Conservation (phyloP, 2,329 filamentous ascomycete species). For the Aspergillus pseudoviridinutans region DNA sequence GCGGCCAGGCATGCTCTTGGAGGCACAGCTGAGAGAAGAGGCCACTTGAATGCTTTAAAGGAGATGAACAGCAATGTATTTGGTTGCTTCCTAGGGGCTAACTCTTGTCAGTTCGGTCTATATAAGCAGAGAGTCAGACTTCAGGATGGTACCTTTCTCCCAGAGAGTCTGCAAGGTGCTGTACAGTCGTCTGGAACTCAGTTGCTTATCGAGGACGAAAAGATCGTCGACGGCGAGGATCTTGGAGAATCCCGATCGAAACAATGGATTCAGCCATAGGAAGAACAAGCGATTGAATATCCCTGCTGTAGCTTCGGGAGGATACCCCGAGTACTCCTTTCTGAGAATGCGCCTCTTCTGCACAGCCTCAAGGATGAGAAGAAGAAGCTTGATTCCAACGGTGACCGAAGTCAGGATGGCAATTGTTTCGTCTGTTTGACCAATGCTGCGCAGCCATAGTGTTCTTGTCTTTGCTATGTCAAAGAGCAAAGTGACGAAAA, state of each 20-base stretch:
- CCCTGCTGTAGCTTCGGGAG: constrained; percentile 51
- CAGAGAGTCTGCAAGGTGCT: constrained; percentile 36
- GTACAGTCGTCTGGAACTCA: constrained; percentile 41
- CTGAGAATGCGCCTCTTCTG: constrained; percentile 44
- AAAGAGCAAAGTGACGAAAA: constrained; percentile 44
- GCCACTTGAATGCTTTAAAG: constrained; percentile 31
- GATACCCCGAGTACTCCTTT: constrained; percentile 36
- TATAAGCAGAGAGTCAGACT: background rate
- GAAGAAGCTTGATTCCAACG: constrained; percentile 40
- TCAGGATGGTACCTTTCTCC: constrained; percentile 31
- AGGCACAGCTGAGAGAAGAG: constrained; percentile 28
- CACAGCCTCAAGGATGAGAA: constrained; percentile 44
- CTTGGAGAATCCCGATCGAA: constrained; percentile 47
- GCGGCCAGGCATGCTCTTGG: constrained; percentile 33
- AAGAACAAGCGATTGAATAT: constrained; percentile 49
- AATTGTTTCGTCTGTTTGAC: constrained; percentile 31
- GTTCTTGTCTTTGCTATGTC: constrained; percentile 46
- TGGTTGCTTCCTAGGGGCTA: constrained; percentile 23
- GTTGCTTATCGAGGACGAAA: constrained; percentile 43
- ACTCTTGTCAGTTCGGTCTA: constrained; percentile 8
- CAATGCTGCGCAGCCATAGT: constrained; percentile 34
- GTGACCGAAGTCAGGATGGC: constrained; percentile 42
- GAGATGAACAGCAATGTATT: constrained; percentile 28
- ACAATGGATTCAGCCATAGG: constrained; percentile 52
- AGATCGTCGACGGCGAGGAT: constrained; percentile 44